Evolutionary conservation across 2,329 filamentous ascomycete species (phyloP).

Genomic region (Blastomyces gilchristii): DNA sequence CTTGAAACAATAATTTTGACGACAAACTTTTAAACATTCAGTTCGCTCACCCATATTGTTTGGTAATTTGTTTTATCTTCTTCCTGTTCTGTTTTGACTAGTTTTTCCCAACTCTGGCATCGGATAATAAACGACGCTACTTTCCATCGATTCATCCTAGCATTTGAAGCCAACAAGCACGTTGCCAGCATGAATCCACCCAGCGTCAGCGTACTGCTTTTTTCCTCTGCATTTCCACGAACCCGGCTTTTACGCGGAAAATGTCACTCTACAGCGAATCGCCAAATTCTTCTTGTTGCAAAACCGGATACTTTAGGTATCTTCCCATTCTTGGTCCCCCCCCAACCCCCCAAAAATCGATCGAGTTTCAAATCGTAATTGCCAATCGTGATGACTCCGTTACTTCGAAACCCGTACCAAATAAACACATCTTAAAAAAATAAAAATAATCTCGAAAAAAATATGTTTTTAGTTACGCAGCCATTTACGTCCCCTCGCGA

Average conservation of each 20-base stretch:
- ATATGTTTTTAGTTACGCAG: not conserved
- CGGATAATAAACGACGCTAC: not conserved
- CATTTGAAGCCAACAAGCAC: not conserved
- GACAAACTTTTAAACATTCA: not conserved
- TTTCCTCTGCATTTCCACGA: not conserved
- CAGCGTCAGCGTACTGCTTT: not conserved
- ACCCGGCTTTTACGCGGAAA: not conserved
- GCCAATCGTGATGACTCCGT: not conserved
- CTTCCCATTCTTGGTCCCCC: not conserved
- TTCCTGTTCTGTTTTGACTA: not conserved
- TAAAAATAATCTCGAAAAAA: too few species aligned
- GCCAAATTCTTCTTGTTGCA: not conserved
- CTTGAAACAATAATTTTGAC: not conserved
- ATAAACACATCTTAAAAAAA: not conserved
- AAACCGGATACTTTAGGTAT: not conserved
- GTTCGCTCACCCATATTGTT: not conserved
- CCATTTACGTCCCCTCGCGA: not conserved
- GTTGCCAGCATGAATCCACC: not conserved
- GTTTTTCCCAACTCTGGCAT: slow-evolving; percentile 2
- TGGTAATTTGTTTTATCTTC: not conserved
- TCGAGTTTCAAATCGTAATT: not conserved
- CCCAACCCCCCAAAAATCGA: too few species aligned
- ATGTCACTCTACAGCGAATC: not conserved
- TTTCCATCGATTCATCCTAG: not conserved
- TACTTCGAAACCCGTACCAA: not conserved